Evolutionary conservation across 163 green algal genomes (phyloP), one percentile per base, ranked within the genome.

Genomic region (Volvox carteri): DNA sequence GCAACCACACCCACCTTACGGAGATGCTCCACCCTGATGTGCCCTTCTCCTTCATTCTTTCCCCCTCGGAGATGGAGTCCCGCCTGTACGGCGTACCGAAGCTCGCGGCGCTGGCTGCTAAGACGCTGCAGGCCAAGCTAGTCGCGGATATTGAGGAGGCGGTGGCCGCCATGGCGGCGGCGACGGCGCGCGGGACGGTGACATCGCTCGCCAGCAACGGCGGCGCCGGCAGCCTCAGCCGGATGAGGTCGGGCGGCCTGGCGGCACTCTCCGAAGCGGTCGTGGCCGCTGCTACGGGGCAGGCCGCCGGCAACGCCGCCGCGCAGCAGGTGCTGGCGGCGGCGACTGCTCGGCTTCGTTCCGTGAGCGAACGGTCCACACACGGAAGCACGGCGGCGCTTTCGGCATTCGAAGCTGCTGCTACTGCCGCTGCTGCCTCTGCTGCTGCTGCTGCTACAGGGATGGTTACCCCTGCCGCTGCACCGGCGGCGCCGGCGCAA

Each of bases 21-120:
- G 52, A 78, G 39, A 54, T 91, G 19, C 78, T 90, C 3, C 86
- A 87, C 65, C 78, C 86, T 33, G 86, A 92, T 58, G 60, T 90
- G 62, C 90, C 90, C 12, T 78, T 86, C 73, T 89, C 70, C 1
- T 80, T 89, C 35, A 67, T 92, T 25, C 73, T 85, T 19, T 65
- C 86, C 4, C 54, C 90, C 7, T 37, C 81, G 19, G 48, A 86
- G 33, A 52, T 56, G 23, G 73, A 86, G 6, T 60, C 30, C 1
- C 44, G 54, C 2, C 37, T 91, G 72, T 90, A 92, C 28, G 90
- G 90, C 33, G 78, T 85, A 6, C 62, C 86, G 0, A 86, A 75
- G 14, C 86, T 93, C 6, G 78, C 86, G 0, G 54, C 54, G 8
- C 74, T 93, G 9, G 90, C 90, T 0, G 90, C 70, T 8, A 81